Conservation (phyloP, 2,329 filamentous ascomycete species). For the Fusarium redolens region DNA sequence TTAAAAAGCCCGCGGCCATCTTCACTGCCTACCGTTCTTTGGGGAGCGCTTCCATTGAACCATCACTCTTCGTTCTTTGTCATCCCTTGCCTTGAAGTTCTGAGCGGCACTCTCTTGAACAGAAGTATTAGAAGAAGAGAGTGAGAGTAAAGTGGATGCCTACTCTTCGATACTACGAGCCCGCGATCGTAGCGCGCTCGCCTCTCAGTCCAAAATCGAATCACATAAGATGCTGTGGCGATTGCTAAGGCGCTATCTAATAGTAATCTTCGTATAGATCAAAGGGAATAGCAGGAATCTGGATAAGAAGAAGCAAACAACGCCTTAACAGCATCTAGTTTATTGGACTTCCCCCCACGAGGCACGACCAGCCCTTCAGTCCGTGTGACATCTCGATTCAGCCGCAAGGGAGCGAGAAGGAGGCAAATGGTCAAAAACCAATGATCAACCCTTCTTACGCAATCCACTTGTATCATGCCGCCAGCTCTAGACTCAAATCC, state of each 20-base stretch:
- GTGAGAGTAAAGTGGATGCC: too few species aligned
- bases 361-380: not conserved
- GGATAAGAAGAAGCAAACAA: not conserved
- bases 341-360: not conserved
- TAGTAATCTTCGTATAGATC: not conserved
- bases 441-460: not conserved
- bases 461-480: not conserved
- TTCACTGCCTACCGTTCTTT: too few species aligned
- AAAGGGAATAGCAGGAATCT: not conserved
- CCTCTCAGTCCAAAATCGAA: too few species aligned
- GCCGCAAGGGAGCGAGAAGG: not conserved
- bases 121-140: too few species aligned
- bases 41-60: too few species aligned
- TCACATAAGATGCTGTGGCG: not conserved
- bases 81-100: too few species aligned
- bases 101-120: too few species aligned
- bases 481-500: not conserved
- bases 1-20: not conserved
- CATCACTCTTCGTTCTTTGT: too few species aligned
- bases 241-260: not conserved
- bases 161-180: too few species aligned
- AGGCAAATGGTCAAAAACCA: rapidly evolving
- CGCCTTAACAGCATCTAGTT: not conserved
- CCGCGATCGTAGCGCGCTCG: too few species aligned
- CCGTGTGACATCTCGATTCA: not conserved